These are phyloP conservation scores for Guyanaporus albipodus DNA, from an alignment of 768 basidiomycete genomes.

Conservation along the genomic window DNA sequence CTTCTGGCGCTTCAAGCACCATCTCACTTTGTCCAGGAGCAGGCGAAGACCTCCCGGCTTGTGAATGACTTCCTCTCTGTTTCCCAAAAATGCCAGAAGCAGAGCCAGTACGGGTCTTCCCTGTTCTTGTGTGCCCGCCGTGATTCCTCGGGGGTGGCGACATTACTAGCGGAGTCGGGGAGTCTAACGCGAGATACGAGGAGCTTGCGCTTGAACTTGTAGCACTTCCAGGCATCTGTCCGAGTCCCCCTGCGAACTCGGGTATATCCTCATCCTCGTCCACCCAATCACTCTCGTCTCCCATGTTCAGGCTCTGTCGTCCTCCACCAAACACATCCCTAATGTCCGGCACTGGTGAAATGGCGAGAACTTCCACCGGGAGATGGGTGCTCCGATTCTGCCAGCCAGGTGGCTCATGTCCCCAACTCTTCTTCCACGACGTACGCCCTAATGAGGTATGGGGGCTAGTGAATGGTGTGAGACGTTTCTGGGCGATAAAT, in stretches of 20 bases:
- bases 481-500: slow-evolving; percentile 79
- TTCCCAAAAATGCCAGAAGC: slow-evolving; percentile 27
- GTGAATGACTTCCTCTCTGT: slow-evolving; percentile 55
- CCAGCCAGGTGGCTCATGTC: slow-evolving; percentile 83
- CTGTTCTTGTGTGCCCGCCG: slow-evolving; percentile 35
- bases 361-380: slow-evolving; percentile 74
- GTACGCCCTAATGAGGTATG: slow-evolving; percentile 54
- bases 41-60: slow-evolving; percentile 58
- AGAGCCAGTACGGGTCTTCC: slow-evolving; percentile 26
- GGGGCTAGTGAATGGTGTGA: slow-evolving; percentile 67
- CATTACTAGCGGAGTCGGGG: slow-evolving; percentile 37
- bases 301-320: slow-evolving; percentile 50
- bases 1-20: slow-evolving; percentile 44
- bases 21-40: slow-evolving; percentile 46
- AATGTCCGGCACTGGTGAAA: slow-evolving; percentile 52
- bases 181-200: slow-evolving; percentile 30
- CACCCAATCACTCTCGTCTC: slow-evolving; percentile 86
- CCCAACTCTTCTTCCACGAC: slow-evolving; percentile 91
- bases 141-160: slow-evolving; percentile 52
- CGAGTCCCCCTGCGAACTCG: slow-evolving; percentile 74
- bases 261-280: slow-evolving; percentile 78
- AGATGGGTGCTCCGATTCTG: slow-evolving; percentile 59
- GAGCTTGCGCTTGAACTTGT: slow-evolving; percentile 23
- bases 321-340: slow-evolving; percentile 75
- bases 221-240: slow-evolving; percentile 45